Percentiles rank a stretch among this genome's conserved stretches.
These are phyloP conservation scores for Populus euphratica DNA, from an alignment of 345 rosid genomes.

Conservation along the genomic window DNA sequence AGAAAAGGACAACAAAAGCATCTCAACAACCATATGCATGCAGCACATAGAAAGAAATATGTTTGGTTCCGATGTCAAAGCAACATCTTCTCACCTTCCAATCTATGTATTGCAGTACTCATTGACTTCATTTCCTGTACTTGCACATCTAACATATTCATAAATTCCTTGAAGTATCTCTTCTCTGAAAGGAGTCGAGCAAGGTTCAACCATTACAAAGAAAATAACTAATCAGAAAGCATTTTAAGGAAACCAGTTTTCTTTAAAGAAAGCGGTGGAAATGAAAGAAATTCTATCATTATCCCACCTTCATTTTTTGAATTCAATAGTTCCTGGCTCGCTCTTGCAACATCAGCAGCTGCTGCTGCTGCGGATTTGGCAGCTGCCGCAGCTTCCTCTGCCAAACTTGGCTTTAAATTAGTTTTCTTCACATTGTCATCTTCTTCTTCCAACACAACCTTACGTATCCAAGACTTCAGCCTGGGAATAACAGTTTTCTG, in stretches of 20 bases:
- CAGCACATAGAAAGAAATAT: neutral
- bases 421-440: slow-evolving; percentile 41
- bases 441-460: slow-evolving; percentile 73
- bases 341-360: slow-evolving; percentile 84
- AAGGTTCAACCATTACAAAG: slow-evolving; percentile 6
- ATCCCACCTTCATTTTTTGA: slow-evolving; percentile 60
- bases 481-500: slow-evolving; percentile 76
- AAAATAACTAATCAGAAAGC: slow-evolving; percentile 3
- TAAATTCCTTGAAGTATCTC: slow-evolving; percentile 56
- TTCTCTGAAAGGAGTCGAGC: slow-evolving; percentile 50
- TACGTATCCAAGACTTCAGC: slow-evolving; percentile 85
- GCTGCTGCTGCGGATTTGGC: slow-evolving; percentile 91
- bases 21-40: slow-evolving; percentile 2
- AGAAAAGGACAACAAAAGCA: slow-evolving; percentile 2
- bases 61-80: slow-evolving; percentile 7
- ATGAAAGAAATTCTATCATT: neutral
- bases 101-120: slow-evolving; percentile 52
- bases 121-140: slow-evolving; percentile 82
- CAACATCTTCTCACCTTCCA: slow-evolving; percentile 57
- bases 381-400: slow-evolving; percentile 91
- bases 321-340: slow-evolving; percentile 78
- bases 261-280: neutral
- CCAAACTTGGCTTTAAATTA: slow-evolving; percentile 60
- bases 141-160: slow-evolving; percentile 63
- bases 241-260: neutral